Evolutionary conservation across 2,329 filamentous ascomycete species (phyloP).

Genomic region (Apiospora koreana): DNA sequence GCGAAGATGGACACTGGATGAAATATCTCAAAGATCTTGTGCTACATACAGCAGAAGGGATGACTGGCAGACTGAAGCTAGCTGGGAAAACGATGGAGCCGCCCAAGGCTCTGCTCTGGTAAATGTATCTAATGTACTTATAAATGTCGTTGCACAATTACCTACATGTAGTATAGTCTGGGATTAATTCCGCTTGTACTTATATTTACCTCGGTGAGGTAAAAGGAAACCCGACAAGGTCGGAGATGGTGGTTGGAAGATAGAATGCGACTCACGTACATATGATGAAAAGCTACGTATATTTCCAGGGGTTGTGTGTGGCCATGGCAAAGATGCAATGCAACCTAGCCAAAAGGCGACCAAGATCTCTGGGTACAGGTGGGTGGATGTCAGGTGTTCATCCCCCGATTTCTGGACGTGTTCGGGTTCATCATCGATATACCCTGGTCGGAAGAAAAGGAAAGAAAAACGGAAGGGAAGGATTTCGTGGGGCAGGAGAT

Average conservation of each 20-base stretch:
- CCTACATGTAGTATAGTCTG: too few relatives aligned
- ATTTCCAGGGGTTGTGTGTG: neutral
- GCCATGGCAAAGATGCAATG: neutral
- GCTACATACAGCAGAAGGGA: neutral
- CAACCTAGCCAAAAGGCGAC: neutral
- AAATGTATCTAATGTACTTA: too few relatives aligned
- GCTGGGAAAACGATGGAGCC: neutral
- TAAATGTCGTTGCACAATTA: too few relatives aligned
- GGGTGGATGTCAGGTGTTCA: slow-evolving; percentile 1
- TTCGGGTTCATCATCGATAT: neutral
- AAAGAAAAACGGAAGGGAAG: neutral
- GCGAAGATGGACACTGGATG: neutral
- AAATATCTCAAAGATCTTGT: too few relatives aligned
- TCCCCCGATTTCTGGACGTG: neutral
- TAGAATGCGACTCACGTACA: neutral
- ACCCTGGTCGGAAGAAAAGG: neutral
- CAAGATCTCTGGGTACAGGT: neutral
- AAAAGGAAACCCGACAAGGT: too few relatives aligned
- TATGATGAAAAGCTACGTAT: neutral
- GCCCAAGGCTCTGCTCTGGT: neutral
- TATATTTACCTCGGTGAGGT: too few relatives aligned
- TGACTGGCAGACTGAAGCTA: neutral
- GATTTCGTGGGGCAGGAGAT: neutral
- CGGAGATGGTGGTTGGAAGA: neutral
- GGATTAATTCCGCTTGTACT: too few relatives aligned